Conservation (phyloP, 176 grass and related monocot genomes). For the Canna indica region DNA sequence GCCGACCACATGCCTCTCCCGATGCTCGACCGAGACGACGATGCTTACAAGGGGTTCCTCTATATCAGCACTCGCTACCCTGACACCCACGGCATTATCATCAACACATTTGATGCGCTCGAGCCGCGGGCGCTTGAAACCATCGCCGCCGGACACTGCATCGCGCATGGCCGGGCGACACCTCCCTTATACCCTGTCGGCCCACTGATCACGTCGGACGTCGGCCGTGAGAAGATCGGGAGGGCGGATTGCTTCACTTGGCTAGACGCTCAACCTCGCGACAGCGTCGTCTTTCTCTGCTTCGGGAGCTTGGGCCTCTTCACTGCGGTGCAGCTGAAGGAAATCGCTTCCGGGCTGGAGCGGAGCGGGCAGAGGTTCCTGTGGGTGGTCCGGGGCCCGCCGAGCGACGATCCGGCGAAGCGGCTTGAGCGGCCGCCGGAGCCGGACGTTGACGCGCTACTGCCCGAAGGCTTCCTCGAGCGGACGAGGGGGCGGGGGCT, state of each 20-base stretch:
- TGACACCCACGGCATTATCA: no score
- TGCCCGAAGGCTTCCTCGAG: neutral
- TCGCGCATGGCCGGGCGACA: no score
- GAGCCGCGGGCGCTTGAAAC: no score
- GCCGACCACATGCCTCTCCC: no score
- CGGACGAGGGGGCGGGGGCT: neutral
- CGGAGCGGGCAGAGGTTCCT: constrained; percentile 1
- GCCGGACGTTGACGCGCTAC: neutral
- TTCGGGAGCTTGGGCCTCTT: neutral
- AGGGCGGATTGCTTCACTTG: neutral
- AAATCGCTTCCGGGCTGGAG: neutral
- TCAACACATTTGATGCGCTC: no score
- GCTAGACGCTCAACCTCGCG: neutral
- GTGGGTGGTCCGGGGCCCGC: neutral
- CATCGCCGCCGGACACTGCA: no score
- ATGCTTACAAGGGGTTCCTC: no score
- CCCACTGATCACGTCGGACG: no score
- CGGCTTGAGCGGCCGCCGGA: neutral
- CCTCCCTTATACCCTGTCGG: no score
- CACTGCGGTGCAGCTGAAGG: neutral
- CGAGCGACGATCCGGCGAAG: neutral
- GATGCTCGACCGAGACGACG: no score
- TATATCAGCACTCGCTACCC: no score
- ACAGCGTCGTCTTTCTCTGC: constrained; percentile 1
- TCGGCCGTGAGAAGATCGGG: neutral